A percentile compares a stretch with the other conserved stretches of the same genome.
Evolutionary conservation across 352 stramenopile genomes (phyloP).

Genomic region (Globisporangium canariense): DNA sequence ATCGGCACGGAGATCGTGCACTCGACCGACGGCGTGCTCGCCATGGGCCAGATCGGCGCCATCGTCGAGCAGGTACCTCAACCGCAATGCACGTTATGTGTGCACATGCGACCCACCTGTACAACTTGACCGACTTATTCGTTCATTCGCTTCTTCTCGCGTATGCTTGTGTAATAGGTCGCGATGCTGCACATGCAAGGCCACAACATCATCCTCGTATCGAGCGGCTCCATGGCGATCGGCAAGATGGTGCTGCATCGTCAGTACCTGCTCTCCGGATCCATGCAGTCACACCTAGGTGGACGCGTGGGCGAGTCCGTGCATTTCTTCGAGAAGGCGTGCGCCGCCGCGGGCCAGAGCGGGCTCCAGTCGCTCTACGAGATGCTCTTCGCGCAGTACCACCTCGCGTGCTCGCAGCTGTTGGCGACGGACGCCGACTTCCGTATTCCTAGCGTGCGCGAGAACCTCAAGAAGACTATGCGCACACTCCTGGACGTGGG

Average conservation of each 20-base stretch:
- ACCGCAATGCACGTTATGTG: not conserved
- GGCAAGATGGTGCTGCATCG: conserved; percentile 78
- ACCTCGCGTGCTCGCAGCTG: conserved; percentile 79
- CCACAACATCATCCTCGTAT: conserved; percentile 80
- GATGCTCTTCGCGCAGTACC: conserved; percentile 84
- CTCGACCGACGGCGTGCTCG: conserved; percentile 66
- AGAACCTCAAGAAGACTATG: conserved; percentile 67
- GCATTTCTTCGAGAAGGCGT: conserved; percentile 73
- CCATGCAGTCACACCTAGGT: conserved; percentile 79
- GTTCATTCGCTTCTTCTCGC: not conserved
- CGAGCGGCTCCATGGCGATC: conserved; percentile 76
- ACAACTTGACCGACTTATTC: not conserved
- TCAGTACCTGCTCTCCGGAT: conserved; percentile 79
- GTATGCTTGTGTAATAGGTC: conserved; percentile 31
- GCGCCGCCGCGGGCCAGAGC: conserved; percentile 65
- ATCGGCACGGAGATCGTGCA: conserved; percentile 86
- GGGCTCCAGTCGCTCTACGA: conserved; percentile 83
- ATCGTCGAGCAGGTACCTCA: conserved; percentile 65
- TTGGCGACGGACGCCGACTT: conserved; percentile 81
- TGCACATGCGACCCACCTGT: not conserved
- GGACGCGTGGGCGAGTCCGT: conserved; percentile 52
- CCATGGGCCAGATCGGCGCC: conserved; percentile 82
- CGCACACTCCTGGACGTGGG: conserved; percentile 67
- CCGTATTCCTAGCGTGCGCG: conserved; percentile 48
- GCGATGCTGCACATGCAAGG: conserved; percentile 78